Conservation (phyloP, 306 rosid genomes). For the apple (Malus domestica) region ASM211411v1 NC_041802.1:30435501-30436000, state of each 20-base stretch:
- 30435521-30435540: constrained; percentile 59
- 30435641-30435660: constrained; percentile 47
- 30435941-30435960: background rate
- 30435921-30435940: background rate
- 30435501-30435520: constrained; percentile 34
- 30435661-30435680: constrained; percentile 78
- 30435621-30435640: constrained; percentile 86
- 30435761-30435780: constrained; percentile 11
- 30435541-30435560: constrained; percentile 82
- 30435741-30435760: constrained; percentile 2
- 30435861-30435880: background rate
- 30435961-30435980: background rate
- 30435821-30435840: background rate
- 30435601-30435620: constrained; percentile 91
- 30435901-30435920: background rate
- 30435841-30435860: background rate
- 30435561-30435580: constrained; percentile 82
- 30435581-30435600: constrained; percentile 76
- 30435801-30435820: background rate
- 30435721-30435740: background rate
- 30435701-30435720: constrained; percentile 70
- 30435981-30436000: background rate
- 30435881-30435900: background rate
- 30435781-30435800: background rate
- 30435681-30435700: constrained; percentile 95